These are phyloP conservation scores for Aureobasidium musti DNA, from an alignment of 2,329 filamentous ascomycete species.

Conservation along the genomic window DNA sequence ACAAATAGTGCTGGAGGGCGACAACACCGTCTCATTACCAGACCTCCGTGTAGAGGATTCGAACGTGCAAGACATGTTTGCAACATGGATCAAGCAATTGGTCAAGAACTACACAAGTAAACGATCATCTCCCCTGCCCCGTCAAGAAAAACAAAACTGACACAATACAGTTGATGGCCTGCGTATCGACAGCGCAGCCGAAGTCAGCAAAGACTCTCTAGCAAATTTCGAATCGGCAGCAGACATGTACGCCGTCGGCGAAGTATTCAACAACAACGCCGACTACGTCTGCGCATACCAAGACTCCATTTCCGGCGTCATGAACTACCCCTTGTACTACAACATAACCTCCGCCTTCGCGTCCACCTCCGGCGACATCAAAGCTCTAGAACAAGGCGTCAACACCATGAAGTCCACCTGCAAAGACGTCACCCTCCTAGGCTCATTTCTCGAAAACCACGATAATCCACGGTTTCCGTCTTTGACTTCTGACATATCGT, in stretches of 20 bases:
- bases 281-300: constrained; percentile 46
- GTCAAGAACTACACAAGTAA: constrained; percentile 59
- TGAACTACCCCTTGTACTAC: constrained; percentile 51
- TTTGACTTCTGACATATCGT: constrained; percentile 42
- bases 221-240: constrained; percentile 41
- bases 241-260: constrained; percentile 47
- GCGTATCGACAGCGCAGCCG: constrained; percentile 52
- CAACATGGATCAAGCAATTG: constrained; percentile 59
- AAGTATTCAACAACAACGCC: constrained; percentile 47
- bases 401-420: constrained; percentile 42
- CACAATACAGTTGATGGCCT: constrained; percentile 50
- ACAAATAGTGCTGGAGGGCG: constrained; percentile 44
- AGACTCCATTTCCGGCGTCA: constrained; percentile 45
- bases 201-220: constrained; percentile 47
- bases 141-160: neutral
- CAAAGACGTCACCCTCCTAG: constrained; percentile 44
- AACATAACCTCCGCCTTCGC: constrained; percentile 44
- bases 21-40: constrained; percentile 57
- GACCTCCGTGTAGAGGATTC: constrained; percentile 60
- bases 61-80: constrained; percentile 54
- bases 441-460: constrained; percentile 48
- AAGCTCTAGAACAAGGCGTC: constrained; percentile 43
- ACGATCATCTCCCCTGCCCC: neutral
- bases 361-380: constrained; percentile 43
- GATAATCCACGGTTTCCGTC: constrained; percentile 46